A percentile compares a stretch with the other conserved stretches of the same genome.
These are phyloP conservation scores for Alternaria atra DNA, from an alignment of 2,329 filamentous ascomycete genomes.

Conservation along the genomic window DNA sequence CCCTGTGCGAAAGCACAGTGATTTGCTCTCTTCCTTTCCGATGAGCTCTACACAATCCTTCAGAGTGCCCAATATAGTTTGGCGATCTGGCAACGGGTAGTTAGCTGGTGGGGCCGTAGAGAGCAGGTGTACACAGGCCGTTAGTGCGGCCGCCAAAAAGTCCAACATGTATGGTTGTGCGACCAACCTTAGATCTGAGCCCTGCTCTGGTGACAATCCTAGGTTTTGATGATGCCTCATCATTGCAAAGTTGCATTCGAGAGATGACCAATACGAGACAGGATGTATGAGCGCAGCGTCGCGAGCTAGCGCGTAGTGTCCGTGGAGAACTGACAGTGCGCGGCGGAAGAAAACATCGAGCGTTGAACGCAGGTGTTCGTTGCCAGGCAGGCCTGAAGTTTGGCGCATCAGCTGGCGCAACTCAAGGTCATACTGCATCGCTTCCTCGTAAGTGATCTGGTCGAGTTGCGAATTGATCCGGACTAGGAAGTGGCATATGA, in stretches of 20 bases:
- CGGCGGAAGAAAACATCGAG: not conserved
- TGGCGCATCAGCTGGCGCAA: not conserved
- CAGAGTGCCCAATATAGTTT: constrained; percentile 22
- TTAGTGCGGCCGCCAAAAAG: constrained; percentile 31
- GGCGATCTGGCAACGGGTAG: not conserved
- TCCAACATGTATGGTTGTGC: constrained; percentile 34
- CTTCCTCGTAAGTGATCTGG: not conserved
- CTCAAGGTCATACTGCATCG: not conserved
- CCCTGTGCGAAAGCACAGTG: constrained; percentile 28
- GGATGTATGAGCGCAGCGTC: not conserved
- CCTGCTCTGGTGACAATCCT: not conserved
- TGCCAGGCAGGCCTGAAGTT: not conserved
- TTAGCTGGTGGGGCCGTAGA: not conserved
- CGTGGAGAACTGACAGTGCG: not conserved
- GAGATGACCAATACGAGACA: not conserved
- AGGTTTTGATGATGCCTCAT: not conserved
- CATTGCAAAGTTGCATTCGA: not conserved
- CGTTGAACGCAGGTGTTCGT: not conserved
- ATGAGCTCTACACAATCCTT: constrained; percentile 27
- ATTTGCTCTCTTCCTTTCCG: constrained; percentile 18
- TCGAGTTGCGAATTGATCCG: not conserved
- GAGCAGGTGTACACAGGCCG: constrained; percentile 26
- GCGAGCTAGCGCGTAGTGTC: not conserved
- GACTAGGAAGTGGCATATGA: not conserved
- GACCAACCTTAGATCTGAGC: constrained; percentile 20